A percentile compares a stretch with the other conserved stretches of the same genome.
phyloP scores from a whole-genome alignment of 345 rosid genomes.

The Citrus hindsii region DNA sequence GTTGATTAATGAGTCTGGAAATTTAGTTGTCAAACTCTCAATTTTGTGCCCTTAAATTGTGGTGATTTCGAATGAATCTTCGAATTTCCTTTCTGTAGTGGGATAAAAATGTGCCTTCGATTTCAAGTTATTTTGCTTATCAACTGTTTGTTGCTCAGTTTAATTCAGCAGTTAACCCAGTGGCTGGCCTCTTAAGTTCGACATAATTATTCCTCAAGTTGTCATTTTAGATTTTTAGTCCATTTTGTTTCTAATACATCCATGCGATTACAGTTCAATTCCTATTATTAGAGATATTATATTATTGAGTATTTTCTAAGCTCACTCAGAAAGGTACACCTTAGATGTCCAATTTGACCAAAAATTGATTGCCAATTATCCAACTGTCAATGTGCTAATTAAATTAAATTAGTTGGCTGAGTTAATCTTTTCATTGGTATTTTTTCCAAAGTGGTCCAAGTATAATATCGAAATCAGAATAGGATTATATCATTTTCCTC shows the following conservation, averaged over 20 bases:
- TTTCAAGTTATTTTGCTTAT: not conserved
- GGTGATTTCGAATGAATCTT: not conserved
- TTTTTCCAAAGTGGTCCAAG: not conserved
- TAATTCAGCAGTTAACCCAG: too few relatives aligned
- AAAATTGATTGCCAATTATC: not conserved
- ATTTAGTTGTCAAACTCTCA: not conserved
- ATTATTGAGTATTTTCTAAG: conserved; percentile 3
- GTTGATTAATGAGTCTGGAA: not conserved
- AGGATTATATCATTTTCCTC: not conserved
- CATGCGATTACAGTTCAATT: not conserved
- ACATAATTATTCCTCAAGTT: not conserved
- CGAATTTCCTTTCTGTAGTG: not conserved
- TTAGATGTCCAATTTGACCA: not conserved
- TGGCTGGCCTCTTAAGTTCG: not conserved
- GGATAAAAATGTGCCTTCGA: not conserved
- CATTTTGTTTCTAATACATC: not conserved
- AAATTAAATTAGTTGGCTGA: not conserved
- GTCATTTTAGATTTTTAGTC: not conserved
- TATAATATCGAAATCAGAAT: not conserved
- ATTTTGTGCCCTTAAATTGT: not conserved
- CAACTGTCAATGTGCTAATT: not conserved
- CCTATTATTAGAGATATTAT: not conserved
- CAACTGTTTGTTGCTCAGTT: not conserved
- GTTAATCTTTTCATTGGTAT: not conserved
- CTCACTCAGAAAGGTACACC: not conserved